phyloP scores from a whole-genome alignment of 441 rosid species.

The Daphne laureola region DNA sequence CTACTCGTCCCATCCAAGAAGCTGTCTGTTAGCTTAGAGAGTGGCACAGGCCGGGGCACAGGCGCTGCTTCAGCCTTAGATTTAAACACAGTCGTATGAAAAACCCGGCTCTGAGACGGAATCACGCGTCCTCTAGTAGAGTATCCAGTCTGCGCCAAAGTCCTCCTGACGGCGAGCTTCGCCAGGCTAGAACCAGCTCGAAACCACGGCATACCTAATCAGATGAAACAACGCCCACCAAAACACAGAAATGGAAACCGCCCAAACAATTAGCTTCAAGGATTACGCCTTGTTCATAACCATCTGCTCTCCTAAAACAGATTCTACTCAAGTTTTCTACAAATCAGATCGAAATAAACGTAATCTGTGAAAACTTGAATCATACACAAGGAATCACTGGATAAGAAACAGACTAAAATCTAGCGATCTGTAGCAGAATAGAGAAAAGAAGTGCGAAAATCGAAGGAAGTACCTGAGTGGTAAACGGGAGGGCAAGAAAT shows the following conservation, averaged over 20 bases:
- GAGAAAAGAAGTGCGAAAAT: slow-evolving; percentile 1
- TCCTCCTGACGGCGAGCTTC: slow-evolving; percentile 64
- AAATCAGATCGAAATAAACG: too few relatives aligned
- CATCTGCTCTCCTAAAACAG: slow-evolving; percentile 2
- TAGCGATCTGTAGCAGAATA: background rate
- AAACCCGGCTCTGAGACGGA: slow-evolving; percentile 42
- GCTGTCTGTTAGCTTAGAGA: slow-evolving; percentile 82
- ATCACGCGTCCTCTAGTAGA: slow-evolving; percentile 38
- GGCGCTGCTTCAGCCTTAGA: slow-evolving; percentile 69
- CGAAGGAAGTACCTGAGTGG: slow-evolving; percentile 19
- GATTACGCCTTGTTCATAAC: slow-evolving; percentile 6
- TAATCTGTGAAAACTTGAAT: background rate
- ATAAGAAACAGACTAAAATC: background rate
- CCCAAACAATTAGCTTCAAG: slow-evolving; percentile 3
- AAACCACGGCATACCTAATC: slow-evolving; percentile 61
- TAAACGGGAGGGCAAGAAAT: slow-evolving; percentile 16
- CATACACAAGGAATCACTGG: slow-evolving; percentile 7
- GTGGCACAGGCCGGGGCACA: slow-evolving; percentile 74
- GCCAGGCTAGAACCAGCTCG: slow-evolving; percentile 64
- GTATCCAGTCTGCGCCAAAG: slow-evolving; percentile 49
- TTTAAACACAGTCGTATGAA: slow-evolving; percentile 53
- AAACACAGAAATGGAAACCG: slow-evolving; percentile 5
- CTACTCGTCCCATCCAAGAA: slow-evolving; percentile 94
- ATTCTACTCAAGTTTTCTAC: too few relatives aligned
- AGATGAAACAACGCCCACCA: slow-evolving; percentile 11